These are phyloP conservation scores for Angophora floribunda DNA, from an alignment of 345 rosid species.

Conservation along the genomic window DNA sequence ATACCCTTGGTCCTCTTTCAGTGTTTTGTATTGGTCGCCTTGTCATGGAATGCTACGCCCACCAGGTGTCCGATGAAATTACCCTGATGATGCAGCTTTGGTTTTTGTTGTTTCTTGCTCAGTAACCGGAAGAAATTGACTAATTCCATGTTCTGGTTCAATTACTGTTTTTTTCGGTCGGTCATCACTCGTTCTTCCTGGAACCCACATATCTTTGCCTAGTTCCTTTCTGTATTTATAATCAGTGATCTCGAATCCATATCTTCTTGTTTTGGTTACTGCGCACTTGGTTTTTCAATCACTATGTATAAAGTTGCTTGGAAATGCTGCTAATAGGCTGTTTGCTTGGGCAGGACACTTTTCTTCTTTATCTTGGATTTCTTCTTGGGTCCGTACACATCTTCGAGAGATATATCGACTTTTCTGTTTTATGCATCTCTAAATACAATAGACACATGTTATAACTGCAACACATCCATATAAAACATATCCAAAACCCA, in stretches of 20 bases:
- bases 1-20: no score
- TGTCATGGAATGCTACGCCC: not conserved
- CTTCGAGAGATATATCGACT: not conserved
- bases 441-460: not conserved
- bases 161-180: not conserved
- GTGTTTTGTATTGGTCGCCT: no score
- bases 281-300: not conserved
- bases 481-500: not conserved
- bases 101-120: fast-evolving
- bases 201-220: not conserved
- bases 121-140: not conserved
- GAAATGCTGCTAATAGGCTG: not conserved
- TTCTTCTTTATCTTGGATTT: constrained; percentile 34
- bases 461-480: fast-evolving
- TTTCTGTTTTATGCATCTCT: not conserved
- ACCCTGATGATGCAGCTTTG: not conserved
- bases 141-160: not conserved
- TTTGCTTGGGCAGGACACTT: constrained; percentile 40
- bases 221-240: not conserved
- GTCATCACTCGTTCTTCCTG: not conserved
- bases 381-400: not conserved
- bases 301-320: not conserved
- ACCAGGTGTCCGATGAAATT: not conserved
- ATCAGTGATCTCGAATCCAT: not conserved
- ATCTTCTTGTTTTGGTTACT: not conserved